Evolutionary conservation across 176 grass and related monocot genomes (phyloP), one percentile per base, ranked within the genome.

Genomic region (Triticum dicoccoides): DNA sequence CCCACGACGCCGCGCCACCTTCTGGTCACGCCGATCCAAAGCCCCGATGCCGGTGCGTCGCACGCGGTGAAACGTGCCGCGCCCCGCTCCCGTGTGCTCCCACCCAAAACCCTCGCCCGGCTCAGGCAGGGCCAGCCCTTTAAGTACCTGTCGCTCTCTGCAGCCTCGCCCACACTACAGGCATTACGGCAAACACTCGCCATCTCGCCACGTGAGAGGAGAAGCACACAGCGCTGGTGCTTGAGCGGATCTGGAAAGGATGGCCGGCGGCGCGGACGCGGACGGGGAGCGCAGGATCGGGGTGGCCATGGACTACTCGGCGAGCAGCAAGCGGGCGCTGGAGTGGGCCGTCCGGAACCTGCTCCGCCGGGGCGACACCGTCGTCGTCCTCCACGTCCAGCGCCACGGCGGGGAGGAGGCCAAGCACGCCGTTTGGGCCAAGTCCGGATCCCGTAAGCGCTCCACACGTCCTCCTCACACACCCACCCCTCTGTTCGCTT

Each of bases 241-340:
- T 45, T 69, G 62, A 29, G 77, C 33, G 47, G 80, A 70, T 82
- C 65, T 65, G 44, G 51, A 18, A 58, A 58, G 52, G 52, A 91
- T 91, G 89, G 81, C 84, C 39, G 33, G 68, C 69, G 61, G 80
- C 20, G 68, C 3, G 14, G 82, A 32, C 2, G 34, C 9, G 6
- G 84, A 93, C 75, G 92, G 87, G 70, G 84, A 67, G 58, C 91
- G 81, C 5, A 90, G 62, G 81, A 73, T 97, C 78, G 95, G 85
- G 21, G 87, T 97, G 73, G 95, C 92, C 3, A 81, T 93, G 56
- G 95, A 97, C 86, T 95, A 91, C 92, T 97, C 95, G 35, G 79
- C 84, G 6, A 93, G 86, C 88, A 88, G 92, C 79, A 97, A 91
- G 89, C 45, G 82, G 85, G 95, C 95, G 71, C 84, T 95, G 34